Percentiles rank a stretch among this genome's conserved stretches.
These are phyloP conservation scores for Eucalyptus globulus DNA, from an alignment of 345 rosid genomes.

Conservation along the genomic window DNA sequence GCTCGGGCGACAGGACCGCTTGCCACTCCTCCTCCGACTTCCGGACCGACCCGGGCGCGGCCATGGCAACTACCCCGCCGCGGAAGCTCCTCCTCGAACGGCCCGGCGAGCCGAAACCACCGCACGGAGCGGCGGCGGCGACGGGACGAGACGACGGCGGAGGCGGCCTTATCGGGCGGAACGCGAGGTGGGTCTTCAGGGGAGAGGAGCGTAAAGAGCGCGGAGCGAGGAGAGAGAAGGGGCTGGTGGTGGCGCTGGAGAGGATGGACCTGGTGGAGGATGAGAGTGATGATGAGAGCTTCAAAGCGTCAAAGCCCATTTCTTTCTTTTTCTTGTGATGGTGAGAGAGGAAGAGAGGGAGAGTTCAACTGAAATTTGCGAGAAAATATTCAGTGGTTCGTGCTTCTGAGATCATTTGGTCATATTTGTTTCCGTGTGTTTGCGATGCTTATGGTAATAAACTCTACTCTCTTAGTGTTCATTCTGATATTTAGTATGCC, in stretches of 20 bases:
- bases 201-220: not conserved
- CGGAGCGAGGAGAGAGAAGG: not conserved
- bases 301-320: conserved; percentile 28
- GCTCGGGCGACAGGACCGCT: conserved; percentile 70
- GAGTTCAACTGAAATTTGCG: not conserved
- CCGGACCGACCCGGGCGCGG: conserved; percentile 40
- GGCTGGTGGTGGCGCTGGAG: not conserved
- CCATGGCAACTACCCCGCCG: conserved; percentile 37
- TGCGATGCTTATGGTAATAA: too few species aligned
- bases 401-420: too few species aligned
- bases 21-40: conserved; percentile 95
- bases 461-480: too few species aligned
- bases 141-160: not conserved
- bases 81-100: conserved; percentile 24
- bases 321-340: not conserved
- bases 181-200: not conserved
- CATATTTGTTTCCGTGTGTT: too few species aligned
- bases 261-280: conserved; percentile 11
- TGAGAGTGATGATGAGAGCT: conserved; percentile 7
- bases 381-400: too few species aligned
- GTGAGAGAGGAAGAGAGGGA: not conserved
- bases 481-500: too few species aligned
- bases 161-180: not conserved
- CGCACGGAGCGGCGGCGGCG: conserved; percentile 2
- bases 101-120: not conserved